A percentile compares a stretch with the other conserved stretches of the same genome.
Evolutionary conservation across 805 yeast species (phyloP).

Genomic region (Zygosaccharomyces kombuchaensis): DNA sequence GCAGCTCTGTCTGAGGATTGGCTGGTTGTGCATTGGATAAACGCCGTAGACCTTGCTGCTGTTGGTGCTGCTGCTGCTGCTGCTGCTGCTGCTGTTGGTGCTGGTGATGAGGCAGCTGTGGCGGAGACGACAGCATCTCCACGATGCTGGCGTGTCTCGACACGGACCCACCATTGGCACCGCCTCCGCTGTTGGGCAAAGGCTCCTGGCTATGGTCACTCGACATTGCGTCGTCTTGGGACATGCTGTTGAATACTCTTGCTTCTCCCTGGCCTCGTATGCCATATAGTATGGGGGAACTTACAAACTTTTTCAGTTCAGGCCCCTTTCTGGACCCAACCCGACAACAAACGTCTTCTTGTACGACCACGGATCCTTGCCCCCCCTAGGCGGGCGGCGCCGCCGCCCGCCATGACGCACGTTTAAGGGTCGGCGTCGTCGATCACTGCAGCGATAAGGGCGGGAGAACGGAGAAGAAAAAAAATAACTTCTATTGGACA

Average conservation of each 20-base stretch:
- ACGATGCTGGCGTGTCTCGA: conserved; percentile 64
- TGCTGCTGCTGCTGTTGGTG: conserved; percentile 13
- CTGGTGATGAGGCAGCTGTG: conserved; percentile 44
- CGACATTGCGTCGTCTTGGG: background rate
- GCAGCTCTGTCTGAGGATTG: conserved; percentile 4
- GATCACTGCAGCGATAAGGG: background rate
- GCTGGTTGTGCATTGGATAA: conserved; percentile 6
- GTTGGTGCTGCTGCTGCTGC: conserved; percentile 8
- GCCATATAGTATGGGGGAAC: background rate
- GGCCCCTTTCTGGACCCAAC: background rate
- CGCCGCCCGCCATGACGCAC: background rate
- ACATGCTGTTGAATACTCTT: background rate
- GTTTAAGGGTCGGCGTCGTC: background rate
- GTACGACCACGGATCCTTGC: background rate
- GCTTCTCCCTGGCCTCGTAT: background rate
- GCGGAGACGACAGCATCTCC: conserved; percentile 72
- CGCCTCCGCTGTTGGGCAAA: conserved; percentile 10
- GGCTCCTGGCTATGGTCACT: background rate
- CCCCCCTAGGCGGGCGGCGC: too few species aligned
- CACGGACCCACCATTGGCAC: conserved; percentile 10
- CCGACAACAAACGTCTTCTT: background rate
- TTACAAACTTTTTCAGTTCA: background rate
- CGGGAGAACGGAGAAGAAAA: background rate
- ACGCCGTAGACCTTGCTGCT: conserved; percentile 5
- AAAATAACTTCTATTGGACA: conserved; percentile 45